Percentiles rank a stretch among this genome's conserved stretches.
phyloP scores from a whole-genome alignment of 129 eudicot genomes.

The Chrysanthemum seticuspe region DNA sequence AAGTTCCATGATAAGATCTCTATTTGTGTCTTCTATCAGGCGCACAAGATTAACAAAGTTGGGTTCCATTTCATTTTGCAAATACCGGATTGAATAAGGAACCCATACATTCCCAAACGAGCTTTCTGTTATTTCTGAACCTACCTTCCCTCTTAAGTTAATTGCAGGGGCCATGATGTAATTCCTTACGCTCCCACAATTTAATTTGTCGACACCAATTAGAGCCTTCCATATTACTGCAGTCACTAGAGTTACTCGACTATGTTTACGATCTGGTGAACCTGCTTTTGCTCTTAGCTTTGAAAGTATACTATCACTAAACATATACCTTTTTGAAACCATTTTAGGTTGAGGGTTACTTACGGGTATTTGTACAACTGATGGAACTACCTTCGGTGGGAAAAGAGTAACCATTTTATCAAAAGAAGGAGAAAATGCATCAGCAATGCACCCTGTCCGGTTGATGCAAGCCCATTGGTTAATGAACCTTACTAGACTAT shows the following conservation, averaged over 20 bases:
- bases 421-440: background rate
- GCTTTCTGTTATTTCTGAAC: conserved; percentile 10
- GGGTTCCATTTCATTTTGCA: background rate
- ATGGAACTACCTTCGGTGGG: too few species aligned
- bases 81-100: conserved; percentile 25
- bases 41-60: conserved; percentile 23
- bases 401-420: background rate
- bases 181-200: conserved; percentile 13
- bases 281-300: conserved; percentile 18
- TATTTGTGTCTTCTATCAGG: conserved; percentile 26
- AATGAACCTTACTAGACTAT: conserved; percentile 28
- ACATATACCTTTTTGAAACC: conserved; percentile 19
- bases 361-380: background rate
- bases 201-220: conserved; percentile 11
- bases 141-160: conserved; percentile 23
- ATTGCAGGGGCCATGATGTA: conserved; percentile 25
- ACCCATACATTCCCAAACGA: conserved; percentile 30
- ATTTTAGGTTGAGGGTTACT: background rate
- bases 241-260: conserved; percentile 31
- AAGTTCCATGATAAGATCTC: conserved; percentile 1
- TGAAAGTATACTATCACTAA: conserved; percentile 17
- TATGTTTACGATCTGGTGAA: background rate
- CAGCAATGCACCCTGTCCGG: background rate
- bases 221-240: conserved; percentile 28
- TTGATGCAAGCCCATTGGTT: conserved; percentile 36